These are phyloP conservation scores for Phytophthora pinifolia DNA, from an alignment of 352 stramenopile genomes.

Conservation along the genomic window DNA sequence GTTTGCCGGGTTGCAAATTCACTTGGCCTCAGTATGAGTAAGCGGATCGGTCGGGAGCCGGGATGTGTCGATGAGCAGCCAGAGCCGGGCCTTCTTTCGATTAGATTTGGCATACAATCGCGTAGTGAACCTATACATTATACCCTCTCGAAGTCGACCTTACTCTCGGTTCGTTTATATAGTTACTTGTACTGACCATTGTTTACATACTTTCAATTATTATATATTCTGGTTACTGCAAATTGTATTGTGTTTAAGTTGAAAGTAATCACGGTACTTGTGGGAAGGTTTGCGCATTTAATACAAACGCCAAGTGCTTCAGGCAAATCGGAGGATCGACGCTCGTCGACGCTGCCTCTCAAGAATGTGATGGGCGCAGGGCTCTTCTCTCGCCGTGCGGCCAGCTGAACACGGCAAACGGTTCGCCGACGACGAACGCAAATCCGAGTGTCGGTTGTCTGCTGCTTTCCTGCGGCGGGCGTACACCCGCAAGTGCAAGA, in stretches of 20 bases:
- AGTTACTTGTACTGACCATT: neutral
- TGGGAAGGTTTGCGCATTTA: slow-evolving; percentile 23
- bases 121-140: neutral
- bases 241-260: neutral
- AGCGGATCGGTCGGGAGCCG: slow-evolving; percentile 19
- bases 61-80: slow-evolving; percentile 21
- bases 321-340: too few species aligned
- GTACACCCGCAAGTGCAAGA: too few species aligned
- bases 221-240: slow-evolving; percentile 1
- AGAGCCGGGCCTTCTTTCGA: slow-evolving; percentile 12
- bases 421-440: too few species aligned
- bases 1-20: too few species aligned
- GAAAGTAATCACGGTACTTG: neutral
- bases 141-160: neutral
- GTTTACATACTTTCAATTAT: neutral
- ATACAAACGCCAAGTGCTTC: too few species aligned
- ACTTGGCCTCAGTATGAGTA: slow-evolving; percentile 17
- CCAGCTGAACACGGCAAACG: too few species aligned
- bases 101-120: neutral
- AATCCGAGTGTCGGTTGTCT: too few species aligned
- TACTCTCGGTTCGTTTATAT: too few species aligned
- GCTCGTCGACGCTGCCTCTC: too few species aligned
- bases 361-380: too few species aligned
- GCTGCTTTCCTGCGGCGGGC: too few species aligned
- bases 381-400: too few species aligned